Evolutionary conservation across 2,329 filamentous ascomycete genomes (phyloP).

Genomic region (Beauveria bassiana): DNA sequence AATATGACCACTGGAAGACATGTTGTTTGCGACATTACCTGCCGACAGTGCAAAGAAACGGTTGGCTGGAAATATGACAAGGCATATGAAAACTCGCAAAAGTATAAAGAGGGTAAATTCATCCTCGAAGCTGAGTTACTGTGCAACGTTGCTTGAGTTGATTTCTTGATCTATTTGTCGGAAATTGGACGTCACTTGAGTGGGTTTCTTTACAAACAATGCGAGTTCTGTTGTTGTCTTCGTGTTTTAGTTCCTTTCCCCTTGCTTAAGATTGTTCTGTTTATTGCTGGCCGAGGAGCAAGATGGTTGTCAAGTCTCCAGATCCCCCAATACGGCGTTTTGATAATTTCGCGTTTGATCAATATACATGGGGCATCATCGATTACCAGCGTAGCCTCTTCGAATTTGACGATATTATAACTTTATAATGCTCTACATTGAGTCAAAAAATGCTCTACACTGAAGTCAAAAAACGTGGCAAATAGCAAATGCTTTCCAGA

Average conservation of each 20-base stretch:
- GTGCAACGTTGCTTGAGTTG: slow-evolving; percentile 58
- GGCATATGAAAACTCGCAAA: slow-evolving; percentile 83
- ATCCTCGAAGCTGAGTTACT: slow-evolving; percentile 90
- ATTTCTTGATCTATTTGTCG: neutral
- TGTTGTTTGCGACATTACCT: slow-evolving; percentile 86
- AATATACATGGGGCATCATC: neutral
- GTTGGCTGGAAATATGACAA: slow-evolving; percentile 99
- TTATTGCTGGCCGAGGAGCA: neutral
- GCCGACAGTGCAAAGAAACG: slow-evolving; percentile 81
- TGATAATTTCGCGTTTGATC: neutral
- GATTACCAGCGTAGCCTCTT: neutral
- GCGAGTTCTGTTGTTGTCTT: neutral
- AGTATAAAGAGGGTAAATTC: slow-evolving; percentile 98
- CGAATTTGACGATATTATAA: neutral
- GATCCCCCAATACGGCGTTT: neutral
- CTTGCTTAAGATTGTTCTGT: neutral
- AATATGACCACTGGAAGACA: slow-evolving; percentile 98
- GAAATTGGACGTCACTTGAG: neutral
- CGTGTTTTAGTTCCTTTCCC: neutral
- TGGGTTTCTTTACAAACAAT: neutral
- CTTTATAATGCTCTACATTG: neutral
- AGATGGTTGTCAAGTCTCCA: neutral
- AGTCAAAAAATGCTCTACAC: neutral
- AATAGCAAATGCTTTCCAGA: neutral
- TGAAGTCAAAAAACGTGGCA: neutral